These are phyloP conservation scores for Mentha longifolia DNA, from an alignment of 257 asterid species.

Conservation along the genomic window DNA sequence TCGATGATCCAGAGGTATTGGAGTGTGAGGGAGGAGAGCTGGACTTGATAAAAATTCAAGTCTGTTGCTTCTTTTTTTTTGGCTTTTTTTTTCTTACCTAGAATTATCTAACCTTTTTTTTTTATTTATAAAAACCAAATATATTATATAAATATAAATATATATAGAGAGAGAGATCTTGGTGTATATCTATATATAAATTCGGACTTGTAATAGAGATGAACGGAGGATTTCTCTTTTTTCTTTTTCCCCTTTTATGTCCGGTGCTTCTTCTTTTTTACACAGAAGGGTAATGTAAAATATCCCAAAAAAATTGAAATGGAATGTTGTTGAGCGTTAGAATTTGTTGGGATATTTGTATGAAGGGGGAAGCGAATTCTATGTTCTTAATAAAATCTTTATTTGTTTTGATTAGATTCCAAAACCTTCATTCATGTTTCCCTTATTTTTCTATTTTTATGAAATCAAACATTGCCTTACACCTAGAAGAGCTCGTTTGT, in stretches of 20 bases:
- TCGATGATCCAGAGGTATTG: constrained; percentile 31
- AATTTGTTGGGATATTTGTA: no score
- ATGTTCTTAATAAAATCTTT: no score
- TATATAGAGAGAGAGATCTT: no score
- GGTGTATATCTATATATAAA: constrained; percentile 31
- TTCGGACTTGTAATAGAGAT: constrained; percentile 35
- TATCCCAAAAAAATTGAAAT: constrained; percentile 2
- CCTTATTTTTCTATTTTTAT: no score
- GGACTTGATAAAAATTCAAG: constrained; percentile 52
- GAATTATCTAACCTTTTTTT: constrained; percentile 37
- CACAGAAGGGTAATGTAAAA: constrained; percentile 41
- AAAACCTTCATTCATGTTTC: no score
- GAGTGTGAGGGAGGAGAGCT: constrained; percentile 61
- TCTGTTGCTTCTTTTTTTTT: no score
- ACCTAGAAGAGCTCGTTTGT: no score
- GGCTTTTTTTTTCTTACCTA: constrained; percentile 5
- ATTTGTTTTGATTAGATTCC: no score
- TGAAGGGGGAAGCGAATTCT: no score
- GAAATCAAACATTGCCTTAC: no score
- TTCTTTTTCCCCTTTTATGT: not conserved
- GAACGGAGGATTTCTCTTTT: constrained; percentile 19
- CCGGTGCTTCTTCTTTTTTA: constrained; percentile 30
- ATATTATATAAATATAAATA: no score
- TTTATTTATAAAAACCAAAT: constrained; percentile 31
- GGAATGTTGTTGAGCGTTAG: no score